Evolutionary conservation across 257 asterid species (phyloP).

Genomic region (Haberlea rhodopensis): DNA sequence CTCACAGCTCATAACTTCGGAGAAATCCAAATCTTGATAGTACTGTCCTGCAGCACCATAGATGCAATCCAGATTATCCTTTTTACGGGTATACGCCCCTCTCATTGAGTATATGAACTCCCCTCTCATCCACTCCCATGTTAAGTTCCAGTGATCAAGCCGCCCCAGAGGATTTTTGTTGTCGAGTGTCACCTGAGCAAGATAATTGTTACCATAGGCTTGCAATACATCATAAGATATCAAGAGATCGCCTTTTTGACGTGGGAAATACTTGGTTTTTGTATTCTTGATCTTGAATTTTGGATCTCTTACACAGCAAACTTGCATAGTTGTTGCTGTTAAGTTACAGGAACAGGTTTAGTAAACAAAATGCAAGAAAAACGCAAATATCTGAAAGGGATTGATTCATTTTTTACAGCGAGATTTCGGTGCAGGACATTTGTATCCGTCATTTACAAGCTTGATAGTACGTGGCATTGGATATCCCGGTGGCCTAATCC

Average conservation of each 20-base stretch:
- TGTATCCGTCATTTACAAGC: slow-evolving; percentile 46
- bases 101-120: slow-evolving; percentile 54
- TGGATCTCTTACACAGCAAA: slow-evolving; percentile 53
- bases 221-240: slow-evolving; percentile 48
- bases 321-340: slow-evolving; percentile 40
- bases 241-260: slow-evolving; percentile 46
- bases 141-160: slow-evolving; percentile 70
- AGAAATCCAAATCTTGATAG: slow-evolving; percentile 49
- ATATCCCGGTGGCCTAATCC: slow-evolving; percentile 38
- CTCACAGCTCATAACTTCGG: slow-evolving; percentile 45
- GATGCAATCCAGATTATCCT: slow-evolving; percentile 44
- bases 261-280: slow-evolving; percentile 43
- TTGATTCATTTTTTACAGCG: slow-evolving; percentile 23
- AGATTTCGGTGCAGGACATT: slow-evolving; percentile 46
- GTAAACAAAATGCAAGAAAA: not conserved
- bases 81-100: slow-evolving; percentile 54
- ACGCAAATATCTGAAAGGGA: slow-evolving; percentile 2
- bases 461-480: slow-evolving; percentile 65
- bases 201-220: slow-evolving; percentile 45
- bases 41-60: slow-evolving; percentile 52
- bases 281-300: slow-evolving; percentile 37
- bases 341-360: not conserved
- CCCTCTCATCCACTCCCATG: slow-evolving; percentile 75
- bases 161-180: slow-evolving; percentile 61
- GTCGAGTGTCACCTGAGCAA: slow-evolving; percentile 59